Conservation (phyloP, 768 basidiomycete genomes). For the Boletus huronensis region DNA sequence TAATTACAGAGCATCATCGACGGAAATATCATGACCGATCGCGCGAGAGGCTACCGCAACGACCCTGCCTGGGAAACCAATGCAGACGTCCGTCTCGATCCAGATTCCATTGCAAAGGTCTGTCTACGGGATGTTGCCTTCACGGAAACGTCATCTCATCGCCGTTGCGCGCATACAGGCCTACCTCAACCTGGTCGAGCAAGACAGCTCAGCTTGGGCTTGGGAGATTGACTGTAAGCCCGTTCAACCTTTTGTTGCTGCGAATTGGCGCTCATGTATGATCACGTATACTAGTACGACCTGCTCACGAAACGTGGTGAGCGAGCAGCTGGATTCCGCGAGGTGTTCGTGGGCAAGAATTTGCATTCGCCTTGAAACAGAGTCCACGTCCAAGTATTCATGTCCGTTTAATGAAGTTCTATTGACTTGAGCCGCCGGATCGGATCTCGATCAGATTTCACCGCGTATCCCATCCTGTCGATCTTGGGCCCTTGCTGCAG, state of each 20-base stretch:
- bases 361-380: neutral
- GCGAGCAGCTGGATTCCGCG: neutral
- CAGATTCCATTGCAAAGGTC: conserved; percentile 70
- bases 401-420: neutral
- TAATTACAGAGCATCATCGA: conserved; percentile 60
- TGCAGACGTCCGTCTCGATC: conserved; percentile 47
- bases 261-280: neutral
- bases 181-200: conserved; percentile 62
- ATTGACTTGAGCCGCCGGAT: neutral
- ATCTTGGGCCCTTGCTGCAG: neutral
- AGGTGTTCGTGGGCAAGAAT: neutral
- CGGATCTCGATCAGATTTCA: neutral
- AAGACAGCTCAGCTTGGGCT: conserved; percentile 70
- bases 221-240: conserved; percentile 77
- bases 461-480: neutral
- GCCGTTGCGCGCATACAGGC: conserved; percentile 37
- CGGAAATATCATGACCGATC: conserved; percentile 48
- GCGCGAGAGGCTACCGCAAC: conserved; percentile 27
- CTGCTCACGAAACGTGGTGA: conserved; percentile 55
- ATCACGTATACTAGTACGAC: conserved; percentile 38
- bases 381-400: neutral
- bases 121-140: conserved; percentile 12
- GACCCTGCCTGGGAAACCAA: conserved; percentile 43
- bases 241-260: neutral
- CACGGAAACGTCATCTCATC: neutral